Base-by-base conservation (phyloP, 805 yeast genomes). In the Brettanomyces anomalus region DNA sequence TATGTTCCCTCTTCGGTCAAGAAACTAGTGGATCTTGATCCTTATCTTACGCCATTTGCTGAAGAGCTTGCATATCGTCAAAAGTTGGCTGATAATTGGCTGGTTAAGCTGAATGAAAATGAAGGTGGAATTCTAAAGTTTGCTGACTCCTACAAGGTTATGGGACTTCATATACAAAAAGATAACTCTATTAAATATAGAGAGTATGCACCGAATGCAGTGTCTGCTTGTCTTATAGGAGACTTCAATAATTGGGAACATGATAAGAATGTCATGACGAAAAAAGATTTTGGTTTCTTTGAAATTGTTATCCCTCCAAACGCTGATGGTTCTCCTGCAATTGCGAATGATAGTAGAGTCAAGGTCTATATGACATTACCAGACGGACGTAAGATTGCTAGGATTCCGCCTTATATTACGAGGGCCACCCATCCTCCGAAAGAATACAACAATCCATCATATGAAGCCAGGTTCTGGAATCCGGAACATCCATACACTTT, bases 381-480 rank as follows among this genome's bases (percentile, higher is more conserved):
- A 1, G 70, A 74, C 37, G 95, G 95, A 7, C 81, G 81, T 45
- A 67, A 72, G 33, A 65, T 89, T 20, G 90, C 83, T 50, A 70
- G 97, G 39, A 65, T 90, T 42, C 96, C 96, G 35, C 94, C 96
- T 2, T 93, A 96, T 90, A 78, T 81, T 44, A 68, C 70, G 20
- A 70, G 97, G 42, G 95, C 95, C 10, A 85, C 93, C 3, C 83
- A 78, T 53, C 83, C 88, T 2, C 70, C 76, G 17, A 74, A 71
- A 43, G 79, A 72, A 41, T 65, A 61, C 43, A 61, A 58, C 47
- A 69, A 42, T 54, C 60, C 48, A 67, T 57, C 73, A 36, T 90
- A 85, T 58, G 96, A 93, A 50, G 95, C 90, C 6, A 70, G 95
- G 42, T 90, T 86, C 62, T 90, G 97, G 97, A 85, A 90, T 60